A percentile compares a stretch with the other conserved stretches of the same genome.
Evolutionary conservation across 306 rosid genomes (phyloP).

Genomic region (apple (Malus domestica)): DNA sequence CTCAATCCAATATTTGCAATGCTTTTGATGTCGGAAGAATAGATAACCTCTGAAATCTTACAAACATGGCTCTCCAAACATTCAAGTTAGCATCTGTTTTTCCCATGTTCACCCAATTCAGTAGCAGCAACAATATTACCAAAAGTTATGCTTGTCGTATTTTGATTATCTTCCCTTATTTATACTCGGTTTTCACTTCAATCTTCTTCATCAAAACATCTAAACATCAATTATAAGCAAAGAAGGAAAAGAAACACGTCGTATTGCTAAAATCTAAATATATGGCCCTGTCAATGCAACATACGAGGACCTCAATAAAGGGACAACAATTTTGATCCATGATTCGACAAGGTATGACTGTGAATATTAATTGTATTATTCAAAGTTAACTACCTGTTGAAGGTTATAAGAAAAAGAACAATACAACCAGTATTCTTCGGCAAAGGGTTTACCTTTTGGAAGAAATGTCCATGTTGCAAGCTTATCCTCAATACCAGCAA

Average conservation of each 20-base stretch:
- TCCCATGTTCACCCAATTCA: not conserved
- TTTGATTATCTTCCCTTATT: not conserved
- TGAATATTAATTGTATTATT: not conserved
- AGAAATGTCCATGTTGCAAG: conserved; percentile 93
- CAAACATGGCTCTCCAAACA: not conserved
- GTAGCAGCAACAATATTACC: not conserved
- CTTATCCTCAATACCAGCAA: conserved; percentile 92
- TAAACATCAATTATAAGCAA: not conserved
- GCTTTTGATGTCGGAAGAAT: not conserved
- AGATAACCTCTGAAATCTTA: not conserved
- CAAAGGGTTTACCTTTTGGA: conserved; percentile 71
- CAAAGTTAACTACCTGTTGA: not conserved
- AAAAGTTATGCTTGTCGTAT: not conserved
- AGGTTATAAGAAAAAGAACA: not conserved
- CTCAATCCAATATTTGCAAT: not conserved
- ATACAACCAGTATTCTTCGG: not conserved
- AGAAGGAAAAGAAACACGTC: not conserved
- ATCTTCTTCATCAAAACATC: not conserved
- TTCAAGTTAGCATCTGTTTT: not conserved
- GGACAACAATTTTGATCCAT: not conserved
- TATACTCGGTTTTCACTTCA: not conserved
- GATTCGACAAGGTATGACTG: not conserved
- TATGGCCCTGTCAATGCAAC: not conserved
- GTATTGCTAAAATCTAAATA: not conserved
- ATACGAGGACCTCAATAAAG: not conserved